Conservation (phyloP, 2,329 filamentous ascomycete species). For the Berkeleyomyces rouxiae region DNA sequence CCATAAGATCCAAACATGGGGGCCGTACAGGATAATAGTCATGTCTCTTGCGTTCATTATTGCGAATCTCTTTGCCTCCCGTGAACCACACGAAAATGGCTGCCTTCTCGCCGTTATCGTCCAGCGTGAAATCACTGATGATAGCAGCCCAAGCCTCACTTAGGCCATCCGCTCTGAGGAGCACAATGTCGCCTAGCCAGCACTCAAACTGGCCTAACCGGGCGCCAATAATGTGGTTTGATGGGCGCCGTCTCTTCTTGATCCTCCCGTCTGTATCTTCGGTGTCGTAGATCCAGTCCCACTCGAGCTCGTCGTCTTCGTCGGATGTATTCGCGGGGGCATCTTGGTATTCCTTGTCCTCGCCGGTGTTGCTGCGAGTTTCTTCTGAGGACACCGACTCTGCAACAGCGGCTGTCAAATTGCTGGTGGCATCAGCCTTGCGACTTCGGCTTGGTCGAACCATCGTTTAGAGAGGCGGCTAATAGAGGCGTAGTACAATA, state of each 20-base stretch:
- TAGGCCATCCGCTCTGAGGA: constrained; percentile 73
- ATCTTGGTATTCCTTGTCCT: background rate
- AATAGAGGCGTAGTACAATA: no score
- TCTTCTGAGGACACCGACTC: constrained; percentile 1
- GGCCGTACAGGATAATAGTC: constrained; percentile 53
- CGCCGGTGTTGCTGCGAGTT: background rate
- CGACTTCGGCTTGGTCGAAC: constrained; percentile 13
- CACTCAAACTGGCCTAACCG: constrained; percentile 70
- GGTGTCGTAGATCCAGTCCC: constrained; percentile 14
- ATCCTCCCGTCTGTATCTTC: constrained; percentile 14
- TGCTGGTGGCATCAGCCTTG: background rate
- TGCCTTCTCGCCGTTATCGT: constrained; percentile 58
- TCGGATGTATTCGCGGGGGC: background rate
- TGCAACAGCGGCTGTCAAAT: background rate
- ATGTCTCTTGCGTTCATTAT: constrained; percentile 61
- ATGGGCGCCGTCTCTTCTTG: constrained; percentile 23
- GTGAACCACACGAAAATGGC: constrained; percentile 95
- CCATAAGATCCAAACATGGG: background rate
- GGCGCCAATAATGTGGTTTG: constrained; percentile 57
- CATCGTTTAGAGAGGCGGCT: background rate
- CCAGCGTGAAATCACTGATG: constrained; percentile 64
- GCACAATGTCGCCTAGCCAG: constrained; percentile 62
- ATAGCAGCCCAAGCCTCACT: constrained; percentile 89
- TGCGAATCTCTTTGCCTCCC: constrained; percentile 74
- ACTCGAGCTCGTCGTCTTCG: constrained; percentile 12